Percentiles rank a stretch among this genome's conserved stretches.
phyloP scores from a whole-genome alignment of 2,329 filamentous ascomycete genomes.

The Monosporascus sp. region DNA sequence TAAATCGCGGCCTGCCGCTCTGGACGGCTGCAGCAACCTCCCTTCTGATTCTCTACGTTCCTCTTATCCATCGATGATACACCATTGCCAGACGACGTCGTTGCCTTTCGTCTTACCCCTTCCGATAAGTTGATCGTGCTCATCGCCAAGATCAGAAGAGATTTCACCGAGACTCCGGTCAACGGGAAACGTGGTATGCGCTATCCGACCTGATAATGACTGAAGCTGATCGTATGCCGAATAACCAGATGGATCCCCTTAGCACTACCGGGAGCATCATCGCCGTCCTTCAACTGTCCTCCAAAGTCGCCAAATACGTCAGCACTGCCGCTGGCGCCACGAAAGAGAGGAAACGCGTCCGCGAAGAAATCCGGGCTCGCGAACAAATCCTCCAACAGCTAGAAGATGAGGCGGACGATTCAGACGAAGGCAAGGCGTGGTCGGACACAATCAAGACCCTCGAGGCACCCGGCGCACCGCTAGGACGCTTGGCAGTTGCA shows the following conservation, averaged over 20 bases:
- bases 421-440: constrained; percentile 13
- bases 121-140: no score
- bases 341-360: constrained; percentile 10
- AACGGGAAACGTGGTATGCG: no score
- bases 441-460: constrained; percentile 13
- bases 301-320: constrained; percentile 14
- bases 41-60: no score
- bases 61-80: no score
- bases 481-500: constrained; percentile 6
- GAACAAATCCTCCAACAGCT: constrained; percentile 13
- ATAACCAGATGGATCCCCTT: neutral
- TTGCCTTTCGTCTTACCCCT: no score
- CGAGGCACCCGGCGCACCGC: constrained; percentile 12
- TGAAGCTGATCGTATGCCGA: no score
- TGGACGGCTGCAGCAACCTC: no score
- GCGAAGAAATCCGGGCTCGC: constrained; percentile 12
- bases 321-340: constrained; percentile 8
- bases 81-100: no score
- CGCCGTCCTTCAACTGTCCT: constrained; percentile 14
- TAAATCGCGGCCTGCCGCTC: no score
- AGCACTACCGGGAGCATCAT: constrained; percentile 13
- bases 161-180: no score
- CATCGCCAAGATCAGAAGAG: no score
- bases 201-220: no score
- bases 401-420: constrained; percentile 13